These are phyloP conservation scores for Solanum pennellii DNA, from an alignment of 257 asterid species.

Conservation along the genomic window DNA sequence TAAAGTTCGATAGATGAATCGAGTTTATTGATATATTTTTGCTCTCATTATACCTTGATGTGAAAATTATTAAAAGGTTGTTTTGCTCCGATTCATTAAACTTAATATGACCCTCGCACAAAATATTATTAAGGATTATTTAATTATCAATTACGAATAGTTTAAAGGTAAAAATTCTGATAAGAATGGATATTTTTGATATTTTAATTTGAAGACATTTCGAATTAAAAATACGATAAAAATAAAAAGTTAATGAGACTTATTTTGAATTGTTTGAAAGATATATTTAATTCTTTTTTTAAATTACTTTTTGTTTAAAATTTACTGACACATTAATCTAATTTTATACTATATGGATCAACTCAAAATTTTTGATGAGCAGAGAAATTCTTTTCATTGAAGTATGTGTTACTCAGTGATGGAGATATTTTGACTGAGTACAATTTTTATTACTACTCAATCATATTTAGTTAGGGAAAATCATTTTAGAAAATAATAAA, in stretches of 20 bases:
- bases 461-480: background rate
- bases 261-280: background rate
- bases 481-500: background rate
- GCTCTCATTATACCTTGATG: background rate
- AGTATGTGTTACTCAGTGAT: background rate
- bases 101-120: background rate
- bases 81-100: background rate
- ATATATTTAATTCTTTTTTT: background rate
- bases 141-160: too few species aligned
- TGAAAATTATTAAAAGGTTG: background rate
- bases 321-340: background rate
- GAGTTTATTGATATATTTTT: background rate
- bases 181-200: background rate
- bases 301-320: background rate
- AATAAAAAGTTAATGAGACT: too few species aligned
- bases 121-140: background rate
- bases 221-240: too few species aligned
- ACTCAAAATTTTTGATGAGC: background rate
- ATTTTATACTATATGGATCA: background rate
- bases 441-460: background rate
- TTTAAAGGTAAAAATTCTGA: background rate
- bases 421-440: background rate
- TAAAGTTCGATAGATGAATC: constrained; percentile 5
- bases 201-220: too few species aligned
- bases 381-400: background rate